Conservation (phyloP, 2,329 filamentous ascomycete genomes). For the Daldinia sp. region DNA sequence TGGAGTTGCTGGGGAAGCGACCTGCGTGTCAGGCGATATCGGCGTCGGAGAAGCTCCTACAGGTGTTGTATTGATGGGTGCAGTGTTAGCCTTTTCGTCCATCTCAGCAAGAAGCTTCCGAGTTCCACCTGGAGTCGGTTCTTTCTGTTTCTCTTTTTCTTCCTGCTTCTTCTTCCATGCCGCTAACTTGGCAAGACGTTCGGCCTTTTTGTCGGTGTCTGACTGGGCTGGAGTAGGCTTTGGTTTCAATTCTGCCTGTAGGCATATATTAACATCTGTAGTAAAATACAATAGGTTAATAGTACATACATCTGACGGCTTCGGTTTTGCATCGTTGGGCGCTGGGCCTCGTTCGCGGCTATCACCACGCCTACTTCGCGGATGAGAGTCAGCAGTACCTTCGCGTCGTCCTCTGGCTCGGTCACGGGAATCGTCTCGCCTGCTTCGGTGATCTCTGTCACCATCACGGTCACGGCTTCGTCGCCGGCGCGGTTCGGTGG, state of each 20-base stretch:
- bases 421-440: slow-evolving; percentile 78
- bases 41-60: slow-evolving; percentile 57
- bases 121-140: slow-evolving; percentile 70
- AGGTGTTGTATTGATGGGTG: slow-evolving; percentile 57
- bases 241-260: slow-evolving; percentile 62
- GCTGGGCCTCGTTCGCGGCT: slow-evolving; percentile 63
- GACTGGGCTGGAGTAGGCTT: slow-evolving; percentile 61
- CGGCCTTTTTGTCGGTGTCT: slow-evolving; percentile 80
- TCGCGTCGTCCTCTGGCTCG: slow-evolving; percentile 70
- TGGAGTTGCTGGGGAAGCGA: slow-evolving; percentile 62
- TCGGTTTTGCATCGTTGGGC: slow-evolving; percentile 57
- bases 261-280: slow-evolving; percentile 38
- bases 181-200: slow-evolving; percentile 81
- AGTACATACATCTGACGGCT: slow-evolving; percentile 65
- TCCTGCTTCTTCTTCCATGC: slow-evolving; percentile 94
- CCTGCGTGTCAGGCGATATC: slow-evolving; percentile 56
- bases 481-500: slow-evolving; percentile 63
- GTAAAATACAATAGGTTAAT: neutral
- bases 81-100: slow-evolving; percentile 70
- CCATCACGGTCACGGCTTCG: slow-evolving; percentile 68
- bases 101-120: slow-evolving; percentile 76
- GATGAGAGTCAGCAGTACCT: slow-evolving; percentile 74
- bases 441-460: slow-evolving; percentile 68
- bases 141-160: slow-evolving; percentile 76
- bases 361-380: slow-evolving; percentile 72